Base-by-base conservation (phyloP, 345 rosid genomes). In the Atalantia buxifolia region DNA sequence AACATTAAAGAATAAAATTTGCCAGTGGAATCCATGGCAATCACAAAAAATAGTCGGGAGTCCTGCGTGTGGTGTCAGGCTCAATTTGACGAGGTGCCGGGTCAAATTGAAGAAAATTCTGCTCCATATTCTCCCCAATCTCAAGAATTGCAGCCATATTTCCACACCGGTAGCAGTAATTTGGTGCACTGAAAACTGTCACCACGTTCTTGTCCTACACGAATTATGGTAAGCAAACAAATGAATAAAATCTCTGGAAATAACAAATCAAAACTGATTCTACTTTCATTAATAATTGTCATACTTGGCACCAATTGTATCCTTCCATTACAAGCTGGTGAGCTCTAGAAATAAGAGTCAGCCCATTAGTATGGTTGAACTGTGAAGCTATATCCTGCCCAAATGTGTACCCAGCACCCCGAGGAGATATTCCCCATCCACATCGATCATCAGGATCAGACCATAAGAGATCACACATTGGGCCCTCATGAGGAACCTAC, bases 301-400 rank as follows among this genome's bases (percentile, higher is more conserved):
- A 81, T 75, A 93, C 97, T 90, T 93, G 97, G 60, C 90, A 83
- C 97, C 97, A 93, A 81, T 93, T 93, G 78, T 81, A 93, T 74
- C 97, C 97, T 82, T 93, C 97, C 97, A 93, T 93, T 74, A 93
- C 95, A 80, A 93, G 95, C 79, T 91, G 94, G 85, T 93, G 97
- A 69, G 97, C 97, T 80, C 97, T 87, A 48, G 97, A 91, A 71
- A 93, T 91, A 80, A 93, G 89, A 71, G 78, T 84, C 59, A 93
- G 93, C 53, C 92, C 95, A 77, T 93, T 93, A 38, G 90, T 91
- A 78, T 91, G 94, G 74, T 93, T 93, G 87, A 93, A 91, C 66
- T 90, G 90, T 33, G 84, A 67, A 42, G 95, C 92, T 7, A 93
- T 90, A 76, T 93, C 97, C 71, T 92, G 97, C 40, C 89, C 89